phyloP scores from a whole-genome alignment of 1,284 basidiomycete genomes.

The Microbotryum scabiosae region DNA sequence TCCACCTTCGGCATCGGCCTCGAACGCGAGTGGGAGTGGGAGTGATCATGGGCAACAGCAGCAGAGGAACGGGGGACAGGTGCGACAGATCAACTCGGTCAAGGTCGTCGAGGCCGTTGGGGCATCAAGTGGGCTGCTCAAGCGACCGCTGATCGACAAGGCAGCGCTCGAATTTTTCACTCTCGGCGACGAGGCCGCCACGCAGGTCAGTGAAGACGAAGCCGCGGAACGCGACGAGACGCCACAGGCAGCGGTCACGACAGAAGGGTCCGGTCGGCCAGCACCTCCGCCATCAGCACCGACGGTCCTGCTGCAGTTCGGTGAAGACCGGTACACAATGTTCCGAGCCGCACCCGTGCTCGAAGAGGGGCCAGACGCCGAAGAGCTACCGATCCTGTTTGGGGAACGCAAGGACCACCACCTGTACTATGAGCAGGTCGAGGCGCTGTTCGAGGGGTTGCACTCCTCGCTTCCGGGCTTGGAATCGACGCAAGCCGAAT shows the following conservation, averaged over 20 bases:
- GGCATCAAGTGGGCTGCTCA: background rate
- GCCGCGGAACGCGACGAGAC: background rate
- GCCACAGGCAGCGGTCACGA: no score
- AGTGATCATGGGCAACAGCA: background rate
- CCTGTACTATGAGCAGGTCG: constrained; percentile 27
- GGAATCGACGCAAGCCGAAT: constrained; percentile 12
- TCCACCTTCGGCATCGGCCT: no score
- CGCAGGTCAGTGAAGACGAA: background rate
- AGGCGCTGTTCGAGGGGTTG: constrained; percentile 15
- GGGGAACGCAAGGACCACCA: constrained; percentile 7
- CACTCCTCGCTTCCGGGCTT: constrained; percentile 13
- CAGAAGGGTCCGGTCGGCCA: no score
- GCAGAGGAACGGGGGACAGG: background rate
- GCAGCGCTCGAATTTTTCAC: background rate
- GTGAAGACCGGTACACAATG: constrained; percentile 10
- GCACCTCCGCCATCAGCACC: constrained; percentile 2
- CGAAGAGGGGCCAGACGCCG: background rate
- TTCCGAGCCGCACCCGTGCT: constrained; percentile 5
- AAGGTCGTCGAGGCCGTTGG: background rate
- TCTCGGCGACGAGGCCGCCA: no score
- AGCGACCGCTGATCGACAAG: background rate
- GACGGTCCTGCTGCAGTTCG: constrained; percentile 11
- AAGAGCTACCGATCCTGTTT: constrained; percentile 9
- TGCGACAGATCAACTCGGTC: constrained; percentile 2
- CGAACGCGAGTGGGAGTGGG: no score